Percentiles rank a stretch among this genome's conserved stretches.
Conservation (phyloP, 495 filamentous ascomycete species). For the Penicillium canescens region DNA sequence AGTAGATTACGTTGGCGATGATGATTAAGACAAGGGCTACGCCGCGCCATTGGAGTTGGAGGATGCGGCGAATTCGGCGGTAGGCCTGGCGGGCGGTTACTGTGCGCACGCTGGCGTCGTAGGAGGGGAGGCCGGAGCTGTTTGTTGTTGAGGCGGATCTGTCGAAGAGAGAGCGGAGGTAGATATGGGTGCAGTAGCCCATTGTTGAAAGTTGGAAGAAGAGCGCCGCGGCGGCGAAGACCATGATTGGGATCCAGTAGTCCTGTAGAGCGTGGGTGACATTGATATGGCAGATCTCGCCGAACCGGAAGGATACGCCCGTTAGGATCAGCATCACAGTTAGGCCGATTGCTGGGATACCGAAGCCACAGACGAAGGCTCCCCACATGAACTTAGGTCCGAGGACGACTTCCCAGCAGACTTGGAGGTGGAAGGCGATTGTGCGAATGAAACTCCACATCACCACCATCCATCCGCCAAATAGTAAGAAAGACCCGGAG, state of each 20-base stretch:
- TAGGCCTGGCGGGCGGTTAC: constrained; percentile 87
- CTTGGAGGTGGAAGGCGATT: constrained; percentile 91
- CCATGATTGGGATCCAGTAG: constrained; percentile 89
- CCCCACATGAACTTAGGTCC: constrained; percentile 89
- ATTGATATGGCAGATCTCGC: constrained; percentile 90
- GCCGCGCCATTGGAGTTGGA: constrained; percentile 93
- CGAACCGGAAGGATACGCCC: constrained; percentile 92
- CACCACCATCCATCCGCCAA: constrained; percentile 79
- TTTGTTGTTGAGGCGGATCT: constrained; percentile 58
- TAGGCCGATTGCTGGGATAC: constrained; percentile 71
- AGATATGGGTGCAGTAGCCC: constrained; percentile 91
- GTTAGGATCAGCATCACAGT: constrained; percentile 77
- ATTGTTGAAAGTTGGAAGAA: constrained; percentile 85
- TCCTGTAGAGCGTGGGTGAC: constrained; percentile 73
- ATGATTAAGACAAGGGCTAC: constrained; percentile 86
- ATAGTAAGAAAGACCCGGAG: constrained; percentile 80
- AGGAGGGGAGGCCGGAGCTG: constrained; percentile 74
- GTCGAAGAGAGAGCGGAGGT: constrained; percentile 78
- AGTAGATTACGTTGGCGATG: constrained; percentile 85
- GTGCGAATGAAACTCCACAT: constrained; percentile 91
- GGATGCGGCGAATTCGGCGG: constrained; percentile 76
- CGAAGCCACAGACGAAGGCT: constrained; percentile 80
- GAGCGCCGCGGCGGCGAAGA: constrained; percentile 73
- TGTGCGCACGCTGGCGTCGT: constrained; percentile 76
- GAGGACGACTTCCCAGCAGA: constrained; percentile 93